A percentile compares a stretch with the other conserved stretches of the same genome.
Evolutionary conservation across 768 basidiomycete species (phyloP).

Genomic region (Suillus subluteus): DNA sequence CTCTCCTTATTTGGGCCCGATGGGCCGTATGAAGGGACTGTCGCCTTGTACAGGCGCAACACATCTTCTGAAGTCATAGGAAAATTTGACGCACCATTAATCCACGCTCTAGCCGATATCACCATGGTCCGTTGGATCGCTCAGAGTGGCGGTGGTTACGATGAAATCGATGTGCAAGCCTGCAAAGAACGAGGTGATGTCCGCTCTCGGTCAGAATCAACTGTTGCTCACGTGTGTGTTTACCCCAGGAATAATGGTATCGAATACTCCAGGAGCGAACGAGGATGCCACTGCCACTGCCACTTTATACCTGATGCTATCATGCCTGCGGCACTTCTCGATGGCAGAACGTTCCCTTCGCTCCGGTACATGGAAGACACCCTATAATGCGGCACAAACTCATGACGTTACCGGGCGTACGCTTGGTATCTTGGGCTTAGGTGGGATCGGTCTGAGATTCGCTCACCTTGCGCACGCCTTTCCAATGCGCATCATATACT

Average conservation of each 20-base stretch:
- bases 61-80: conserved; percentile 64
- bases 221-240: background rate
- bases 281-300: conserved; percentile 87
- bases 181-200: conserved; percentile 65
- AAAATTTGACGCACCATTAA: conserved; percentile 75
- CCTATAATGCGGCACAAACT: conserved; percentile 45
- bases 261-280: conserved; percentile 84
- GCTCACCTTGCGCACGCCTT: conserved; percentile 73
- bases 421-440: conserved; percentile 66
- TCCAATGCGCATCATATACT: conserved; percentile 86
- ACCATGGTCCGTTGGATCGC: conserved; percentile 75
- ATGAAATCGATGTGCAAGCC: conserved; percentile 75
- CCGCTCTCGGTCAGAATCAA: conserved; percentile 13
- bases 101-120: conserved; percentile 59
- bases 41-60: conserved; percentile 81
- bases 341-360: conserved; percentile 56
- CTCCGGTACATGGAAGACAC: conserved; percentile 58
- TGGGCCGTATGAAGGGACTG: conserved; percentile 70
- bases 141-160: conserved; percentile 88
- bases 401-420: conserved; percentile 69
- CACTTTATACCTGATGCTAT: conserved; percentile 40
- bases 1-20: conserved; percentile 58
- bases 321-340: conserved; percentile 50
- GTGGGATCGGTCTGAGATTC: conserved; percentile 69
- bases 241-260: conserved; percentile 25